Conservation (phyloP, 2,329 filamentous ascomycete genomes). For the Colletotrichum higginsianum region DNA sequence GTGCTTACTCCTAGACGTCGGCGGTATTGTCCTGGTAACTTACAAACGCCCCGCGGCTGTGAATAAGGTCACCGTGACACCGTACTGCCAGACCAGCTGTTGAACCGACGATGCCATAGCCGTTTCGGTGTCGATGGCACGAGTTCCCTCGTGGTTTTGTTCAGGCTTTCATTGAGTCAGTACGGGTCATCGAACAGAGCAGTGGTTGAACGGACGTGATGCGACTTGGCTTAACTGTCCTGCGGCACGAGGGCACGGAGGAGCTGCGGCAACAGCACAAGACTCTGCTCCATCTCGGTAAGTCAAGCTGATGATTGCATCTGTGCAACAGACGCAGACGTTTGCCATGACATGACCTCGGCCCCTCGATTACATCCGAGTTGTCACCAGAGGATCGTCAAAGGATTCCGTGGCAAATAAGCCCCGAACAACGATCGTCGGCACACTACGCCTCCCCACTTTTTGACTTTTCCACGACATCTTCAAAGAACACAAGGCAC, state of each 20-base stretch:
- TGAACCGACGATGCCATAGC: too few species aligned
- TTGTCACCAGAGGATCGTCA: background rate
- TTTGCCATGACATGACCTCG: background rate
- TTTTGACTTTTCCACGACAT: background rate
- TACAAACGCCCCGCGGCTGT: background rate
- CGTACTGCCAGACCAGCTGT: background rate
- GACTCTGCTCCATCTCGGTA: too few species aligned
- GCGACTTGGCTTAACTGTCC: background rate
- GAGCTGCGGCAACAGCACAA: background rate
- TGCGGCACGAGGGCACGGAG: background rate
- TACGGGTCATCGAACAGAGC: too few species aligned
- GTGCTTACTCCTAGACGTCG: background rate
- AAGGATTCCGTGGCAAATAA: slow-evolving; percentile 20
- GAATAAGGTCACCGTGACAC: too few species aligned
- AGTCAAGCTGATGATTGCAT: background rate
- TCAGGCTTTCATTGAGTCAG: too few species aligned
- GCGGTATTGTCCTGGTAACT: background rate
- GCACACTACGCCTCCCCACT: slow-evolving; percentile 3
- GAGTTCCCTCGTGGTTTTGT: too few species aligned
- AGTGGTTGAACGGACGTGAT: background rate
- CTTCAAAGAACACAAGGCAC: background rate
- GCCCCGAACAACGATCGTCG: background rate
- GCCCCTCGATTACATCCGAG: background rate
- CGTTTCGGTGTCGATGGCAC: too few species aligned
- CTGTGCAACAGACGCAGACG: background rate